A percentile compares a stretch with the other conserved stretches of the same genome.
Evolutionary conservation across 306 rosid genomes (phyloP).

Genomic region (Malus orientalis): DNA sequence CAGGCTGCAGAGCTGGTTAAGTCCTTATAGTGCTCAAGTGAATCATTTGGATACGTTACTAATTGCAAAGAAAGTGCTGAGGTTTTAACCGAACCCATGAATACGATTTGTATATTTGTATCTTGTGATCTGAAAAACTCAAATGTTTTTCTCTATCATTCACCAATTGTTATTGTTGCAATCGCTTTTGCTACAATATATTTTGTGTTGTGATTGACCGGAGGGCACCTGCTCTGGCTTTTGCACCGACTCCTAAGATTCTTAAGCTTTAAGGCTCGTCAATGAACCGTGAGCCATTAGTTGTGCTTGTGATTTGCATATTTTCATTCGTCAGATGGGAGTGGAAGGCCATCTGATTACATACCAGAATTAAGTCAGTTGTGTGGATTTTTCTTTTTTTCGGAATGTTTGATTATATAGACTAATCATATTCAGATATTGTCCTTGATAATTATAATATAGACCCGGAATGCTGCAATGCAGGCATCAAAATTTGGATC

Average conservation of each 20-base stretch:
- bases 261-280: background rate
- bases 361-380: background rate
- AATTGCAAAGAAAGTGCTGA: constrained; percentile 1
- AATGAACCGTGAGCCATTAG: background rate
- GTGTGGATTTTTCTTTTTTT: background rate
- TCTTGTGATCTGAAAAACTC: background rate
- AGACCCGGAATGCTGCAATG: background rate
- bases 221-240: background rate
- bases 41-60: constrained; percentile 1
- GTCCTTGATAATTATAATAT: background rate
- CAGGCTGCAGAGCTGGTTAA: constrained; percentile 65
- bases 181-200: background rate
- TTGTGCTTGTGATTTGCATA: background rate
- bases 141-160: background rate
- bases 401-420: too few relatives aligned
- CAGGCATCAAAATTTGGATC: background rate
- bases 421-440: background rate
- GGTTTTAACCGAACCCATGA: background rate
- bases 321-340: background rate
- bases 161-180: background rate
- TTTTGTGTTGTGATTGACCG: background rate
- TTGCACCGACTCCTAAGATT: background rate
- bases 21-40: constrained; percentile 31
- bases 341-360: background rate
- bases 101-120: constrained; percentile 11